Evolutionary conservation across 2,329 filamentous ascomycete genomes (phyloP), one percentile per base, ranked within the genome.

Genomic region (Xylaria sp.): DNA sequence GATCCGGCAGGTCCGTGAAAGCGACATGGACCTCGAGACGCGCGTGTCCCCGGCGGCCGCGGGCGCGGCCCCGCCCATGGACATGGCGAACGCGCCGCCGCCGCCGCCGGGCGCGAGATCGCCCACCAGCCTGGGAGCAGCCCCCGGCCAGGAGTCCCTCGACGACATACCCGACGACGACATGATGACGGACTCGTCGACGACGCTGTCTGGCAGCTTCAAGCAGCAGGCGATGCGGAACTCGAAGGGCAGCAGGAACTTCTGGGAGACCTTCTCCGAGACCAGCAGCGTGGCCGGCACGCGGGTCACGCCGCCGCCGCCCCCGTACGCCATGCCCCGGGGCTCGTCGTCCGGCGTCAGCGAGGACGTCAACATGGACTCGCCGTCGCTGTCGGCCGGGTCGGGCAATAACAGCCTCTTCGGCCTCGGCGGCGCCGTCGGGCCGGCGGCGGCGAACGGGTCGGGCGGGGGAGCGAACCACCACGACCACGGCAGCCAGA

Each of bases 1-100:
- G 4, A 91, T 99, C 59, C 90, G 91, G 46, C 94, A 97, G 72
- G 92, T 97, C 22, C 89, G 92, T 39, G 94, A 97, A 71, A 93
- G 88, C 64, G 92, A 97, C 66, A 82, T 87, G 59, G 84, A 86
- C 44, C 74, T 86, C 13, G 82, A 84, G 52, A 76, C 71, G 22
- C 68, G 68, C 34, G 62, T 70, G 26, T 55, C 66, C 71, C 53
- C 70, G 11, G 11, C 29, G 70, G 63, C 66, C 76, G 50, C 69
- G 70, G 63, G 66, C 76, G 50, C 69, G 43, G 61, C 73, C 50
- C 52, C 65, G 61, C 71, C 73, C 9, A 69, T 79, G 44, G 72
- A 78, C 48, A 66, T 80, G 53, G 77, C 81, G 13, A 76, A 81
- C 63, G 63, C 74, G 0, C 76, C n/a, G n/a, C n/a, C n/a, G n/a